Base-by-base conservation (phyloP, 2,329 filamentous ascomycete genomes). In the Aaosphaeria arxii region DNA sequence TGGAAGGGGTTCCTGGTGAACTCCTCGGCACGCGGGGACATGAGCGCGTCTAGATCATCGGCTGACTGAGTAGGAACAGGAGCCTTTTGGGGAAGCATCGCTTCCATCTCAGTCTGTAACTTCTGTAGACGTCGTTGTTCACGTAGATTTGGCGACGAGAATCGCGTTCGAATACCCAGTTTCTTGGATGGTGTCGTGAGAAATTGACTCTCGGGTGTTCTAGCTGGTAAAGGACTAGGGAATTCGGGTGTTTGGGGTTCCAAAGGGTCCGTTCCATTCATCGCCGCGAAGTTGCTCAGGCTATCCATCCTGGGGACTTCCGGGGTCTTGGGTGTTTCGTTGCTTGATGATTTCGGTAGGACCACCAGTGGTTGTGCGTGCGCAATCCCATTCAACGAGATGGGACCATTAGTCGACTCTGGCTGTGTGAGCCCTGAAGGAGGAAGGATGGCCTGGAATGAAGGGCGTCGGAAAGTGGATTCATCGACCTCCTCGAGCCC, bases 11-110 rank as follows among this genome's bases (percentile, higher is more conserved):
- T 72, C 36, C 79, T 82, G 2, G 85, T 89, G 76, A 91, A 91
- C 11, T 85, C 82, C 59, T 87, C 85, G 1, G 77, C 84, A 40
- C 87, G 80, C 0, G 88, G 88, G 3, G 87, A 90, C 76, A 89
- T 79, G 7, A 88, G 70, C 9, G 83, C 75, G 42, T 83, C 79
- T 7, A 51, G 71, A 70, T 61, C 71, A 64, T 71, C 67, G 17
- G 58, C 55, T 17, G 64, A 50, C 43, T 66, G 64, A 29, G 62
- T 56, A 35, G 58, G 56, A 29, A 54, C 48, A 4, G 61, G 54
- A 5, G 57, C 48, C 31, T 58, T 57, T 29, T 56, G 59, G 4
- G 69, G 66, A 30, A 72, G 57, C 45, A 62, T 60, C 4, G 69
- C 63, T 41, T 71, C 64, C 44, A 73, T 70, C 49, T 70, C 63